phyloP scores from a whole-genome alignment of 2,329 filamentous ascomycete species.

The Helotiales sp. region DNA sequence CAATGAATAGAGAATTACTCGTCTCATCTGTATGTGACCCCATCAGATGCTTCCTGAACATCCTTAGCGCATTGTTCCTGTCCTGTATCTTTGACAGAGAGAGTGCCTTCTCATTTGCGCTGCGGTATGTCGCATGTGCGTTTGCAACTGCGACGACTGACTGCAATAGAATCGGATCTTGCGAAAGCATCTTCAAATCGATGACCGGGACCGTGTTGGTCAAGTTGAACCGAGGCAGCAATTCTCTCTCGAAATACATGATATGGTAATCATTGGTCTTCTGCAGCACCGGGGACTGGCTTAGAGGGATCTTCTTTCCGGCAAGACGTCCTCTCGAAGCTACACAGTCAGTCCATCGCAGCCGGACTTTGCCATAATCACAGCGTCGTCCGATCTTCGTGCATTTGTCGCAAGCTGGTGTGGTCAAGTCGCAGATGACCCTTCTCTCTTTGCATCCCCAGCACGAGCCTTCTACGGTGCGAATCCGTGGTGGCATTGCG shows the following conservation, averaged over 20 bases:
- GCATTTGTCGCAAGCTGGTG: slow-evolving; percentile 41
- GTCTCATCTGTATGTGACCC: slow-evolving; percentile 35
- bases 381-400: slow-evolving; percentile 32
- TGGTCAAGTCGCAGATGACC: slow-evolving; percentile 43
- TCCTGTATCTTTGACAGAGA: slow-evolving; percentile 29
- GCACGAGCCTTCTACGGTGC: slow-evolving; percentile 42
- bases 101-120: slow-evolving; percentile 21
- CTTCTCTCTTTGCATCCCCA: slow-evolving; percentile 46
- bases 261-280: slow-evolving; percentile 32
- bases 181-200: slow-evolving; percentile 26
- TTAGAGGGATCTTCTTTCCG: slow-evolving; percentile 32
- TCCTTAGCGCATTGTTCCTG: slow-evolving; percentile 31
- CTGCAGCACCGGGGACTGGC: slow-evolving; percentile 28
- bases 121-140: slow-evolving; percentile 29
- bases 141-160: slow-evolving; percentile 28
- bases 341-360: slow-evolving; percentile 43
- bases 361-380: slow-evolving; percentile 41
- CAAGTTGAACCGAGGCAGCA: slow-evolving; percentile 32
- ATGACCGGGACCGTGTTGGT: slow-evolving; percentile 28
- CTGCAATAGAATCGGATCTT: slow-evolving; percentile 29
- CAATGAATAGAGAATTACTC: slow-evolving; percentile 40
- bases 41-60: slow-evolving; percentile 38
- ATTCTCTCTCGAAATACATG: slow-evolving; percentile 31
- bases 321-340: slow-evolving; percentile 37
- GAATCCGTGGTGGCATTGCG: slow-evolving; percentile 29